phyloP scores from a whole-genome alignment of 2,329 filamentous ascomycete genomes.

The Eurotiales sp. region DNA sequence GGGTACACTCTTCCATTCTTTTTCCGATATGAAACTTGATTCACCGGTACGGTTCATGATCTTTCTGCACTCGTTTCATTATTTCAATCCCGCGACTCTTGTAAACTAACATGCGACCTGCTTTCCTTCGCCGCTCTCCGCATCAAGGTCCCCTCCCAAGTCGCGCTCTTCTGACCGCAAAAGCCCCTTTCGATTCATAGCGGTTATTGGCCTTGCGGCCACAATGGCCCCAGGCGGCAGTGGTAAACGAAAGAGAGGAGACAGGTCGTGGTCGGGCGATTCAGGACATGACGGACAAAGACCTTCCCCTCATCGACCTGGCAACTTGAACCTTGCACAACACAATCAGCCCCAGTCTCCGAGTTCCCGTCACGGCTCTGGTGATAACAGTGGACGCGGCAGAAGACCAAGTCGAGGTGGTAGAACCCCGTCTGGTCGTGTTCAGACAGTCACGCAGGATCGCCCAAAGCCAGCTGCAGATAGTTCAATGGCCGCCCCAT shows the following conservation, averaged over 20 bases:
- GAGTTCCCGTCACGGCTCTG: constrained; percentile 31
- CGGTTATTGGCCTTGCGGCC: constrained; percentile 22
- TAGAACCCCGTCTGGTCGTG: constrained; percentile 33
- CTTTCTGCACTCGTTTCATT: background rate
- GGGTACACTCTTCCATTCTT: background rate
- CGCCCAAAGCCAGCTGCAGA: constrained; percentile 27
- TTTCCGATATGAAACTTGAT: constrained; percentile 5
- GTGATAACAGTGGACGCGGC: constrained; percentile 36
- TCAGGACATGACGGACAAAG: constrained; percentile 37
- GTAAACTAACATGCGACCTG: constrained; percentile 1
- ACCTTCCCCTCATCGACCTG: constrained; percentile 47
- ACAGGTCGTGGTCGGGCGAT: constrained; percentile 43
- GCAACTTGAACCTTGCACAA: constrained; percentile 51
- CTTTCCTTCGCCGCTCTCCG: constrained; percentile 1
- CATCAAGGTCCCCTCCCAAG: constrained; percentile 24
- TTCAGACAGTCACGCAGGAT: constrained; percentile 35
- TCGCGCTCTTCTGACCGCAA: constrained; percentile 26
- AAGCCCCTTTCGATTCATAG: constrained; percentile 19
- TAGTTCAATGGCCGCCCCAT: constrained; percentile 31
- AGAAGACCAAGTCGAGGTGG: constrained; percentile 37
- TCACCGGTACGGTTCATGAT: constrained; percentile 5
- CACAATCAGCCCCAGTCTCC: constrained; percentile 41
- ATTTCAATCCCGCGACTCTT: background rate
- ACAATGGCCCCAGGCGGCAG: constrained; percentile 50
- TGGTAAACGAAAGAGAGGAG: constrained; percentile 54